Percentiles rank a stretch among this genome's conserved stretches.
These are phyloP conservation scores for Daedaleopsis nitida DNA, from an alignment of 768 basidiomycete genomes.

Conservation along the genomic window DNA sequence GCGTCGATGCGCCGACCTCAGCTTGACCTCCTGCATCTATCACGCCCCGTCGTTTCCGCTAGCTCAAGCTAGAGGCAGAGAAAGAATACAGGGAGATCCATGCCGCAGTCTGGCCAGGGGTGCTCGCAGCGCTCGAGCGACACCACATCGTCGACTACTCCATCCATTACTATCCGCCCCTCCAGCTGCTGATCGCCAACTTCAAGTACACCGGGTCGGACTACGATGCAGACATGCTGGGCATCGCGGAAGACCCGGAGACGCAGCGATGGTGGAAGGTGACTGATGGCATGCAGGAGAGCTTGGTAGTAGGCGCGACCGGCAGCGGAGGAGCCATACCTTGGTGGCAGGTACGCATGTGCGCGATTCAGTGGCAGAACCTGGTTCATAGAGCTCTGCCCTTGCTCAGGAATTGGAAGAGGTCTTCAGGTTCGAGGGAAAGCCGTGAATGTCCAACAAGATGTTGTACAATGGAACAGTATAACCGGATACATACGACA, in stretches of 20 bases:
- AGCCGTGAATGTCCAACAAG: neutral
- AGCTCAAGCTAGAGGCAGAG: constrained; percentile 57
- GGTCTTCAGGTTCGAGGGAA: constrained; percentile 70
- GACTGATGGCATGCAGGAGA: constrained; percentile 79
- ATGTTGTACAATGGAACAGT: neutral
- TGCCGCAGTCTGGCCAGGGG: constrained; percentile 65
- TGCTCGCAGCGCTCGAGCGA: constrained; percentile 61
- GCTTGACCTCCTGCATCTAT: neutral
- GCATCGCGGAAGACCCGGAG: constrained; percentile 62
- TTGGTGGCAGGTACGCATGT: constrained; percentile 61
- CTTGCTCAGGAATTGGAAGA: constrained; percentile 46
- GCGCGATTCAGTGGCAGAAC: neutral
- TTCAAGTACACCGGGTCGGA: constrained; percentile 75
- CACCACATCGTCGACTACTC: constrained; percentile 76
- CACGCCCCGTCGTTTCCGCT: neutral
- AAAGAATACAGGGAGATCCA: constrained; percentile 63
- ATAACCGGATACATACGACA: neutral
- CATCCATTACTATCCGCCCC: constrained; percentile 66
- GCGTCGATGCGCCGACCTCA: neutral
- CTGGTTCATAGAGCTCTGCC: neutral
- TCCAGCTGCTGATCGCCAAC: constrained; percentile 71
- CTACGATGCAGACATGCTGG: constrained; percentile 66
- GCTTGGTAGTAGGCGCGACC: constrained; percentile 65
- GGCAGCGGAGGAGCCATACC: constrained; percentile 70
- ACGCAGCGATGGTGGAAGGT: constrained; percentile 80